A percentile compares a stretch with the other conserved stretches of the same genome.
These are phyloP conservation scores for Arabis hirsuta DNA, from an alignment of 345 rosid species.

Conservation along the genomic window DNA sequence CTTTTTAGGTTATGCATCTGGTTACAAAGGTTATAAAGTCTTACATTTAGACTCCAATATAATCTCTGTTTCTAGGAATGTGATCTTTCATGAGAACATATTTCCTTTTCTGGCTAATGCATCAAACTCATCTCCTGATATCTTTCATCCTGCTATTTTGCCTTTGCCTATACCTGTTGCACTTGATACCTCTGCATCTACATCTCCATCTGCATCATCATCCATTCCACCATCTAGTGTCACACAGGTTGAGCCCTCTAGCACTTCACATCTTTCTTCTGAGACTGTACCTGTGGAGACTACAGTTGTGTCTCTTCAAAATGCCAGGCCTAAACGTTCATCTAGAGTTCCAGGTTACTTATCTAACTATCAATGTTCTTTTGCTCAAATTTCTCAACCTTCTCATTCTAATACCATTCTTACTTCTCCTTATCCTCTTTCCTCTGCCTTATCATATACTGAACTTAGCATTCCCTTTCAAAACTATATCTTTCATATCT, in stretches of 20 bases:
- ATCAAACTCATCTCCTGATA: too few relatives aligned
- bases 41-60: neutral
- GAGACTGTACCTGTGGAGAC: too few relatives aligned
- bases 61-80: neutral
- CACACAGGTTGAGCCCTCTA: neutral
- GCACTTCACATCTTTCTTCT: too few relatives aligned
- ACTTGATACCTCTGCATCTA: fast-evolving
- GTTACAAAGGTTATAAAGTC: neutral
- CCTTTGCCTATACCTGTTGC: neutral
- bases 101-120: neutral
- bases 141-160: neutral
- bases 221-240: neutral
- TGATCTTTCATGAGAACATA: neutral
- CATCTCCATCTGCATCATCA: fast-evolving
- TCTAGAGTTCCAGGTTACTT: neutral
- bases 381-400: neutral
- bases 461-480: fast-evolving
- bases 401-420: too few relatives aligned
- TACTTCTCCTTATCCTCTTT: neutral
- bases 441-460: neutral
- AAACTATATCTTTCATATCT: neutral
- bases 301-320: too few relatives aligned
- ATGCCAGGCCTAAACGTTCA: neutral
- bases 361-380: neutral
- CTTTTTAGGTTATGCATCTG: neutral